Evolutionary conservation across 1,139 yeast species (phyloP), one percentile per base, ranked within the genome.

Genomic region (Hemisphaericaspora xylofermentans): DNA sequence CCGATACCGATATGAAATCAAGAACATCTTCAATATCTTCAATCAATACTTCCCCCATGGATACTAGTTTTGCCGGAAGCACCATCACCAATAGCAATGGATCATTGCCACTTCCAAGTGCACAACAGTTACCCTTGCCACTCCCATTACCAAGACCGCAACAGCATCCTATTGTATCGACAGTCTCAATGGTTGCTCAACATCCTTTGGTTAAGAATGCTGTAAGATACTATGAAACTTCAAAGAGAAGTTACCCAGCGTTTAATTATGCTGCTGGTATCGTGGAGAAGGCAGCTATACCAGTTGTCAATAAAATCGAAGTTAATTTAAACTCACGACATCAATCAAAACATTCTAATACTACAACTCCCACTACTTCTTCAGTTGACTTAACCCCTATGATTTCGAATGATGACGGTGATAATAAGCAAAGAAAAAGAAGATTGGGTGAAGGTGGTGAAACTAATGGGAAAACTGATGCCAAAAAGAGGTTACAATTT

Each of bases 221-320:
- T 2, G 80, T 78, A 29, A 72, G 70, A 45, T 82, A 77, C 41
- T 81, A 81, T 57, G 82, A 80, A 51, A 63, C 68, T 24, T 71
- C 80, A 30, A 81, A 80, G 51, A 52, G 74, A 39, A 74, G 73
- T 43, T 74, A 72, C 45, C 76, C 81, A 3, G 78, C 83, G 6
- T 79, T 82, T 56, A 78, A 76, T 53, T 80, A 80, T 55, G 84
- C 86, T 29, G 87, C 87, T 2, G 86, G 76, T 35, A 75, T 78
- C 47, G 78, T 82, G 25, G 88, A 82, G 56, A 71, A 76, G 43
- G 84, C 82, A 1, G 82, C 85, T 3, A 58, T 71, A 28, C 84
- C 84, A 1, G 75, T 79, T 39, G 82, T 78, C 13, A 71, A 61
- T 46, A 73, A 69, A 40, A 71, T 76, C 36, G 82, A 76, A 51